phyloP scores from a whole-genome alignment of 108 stramenopile genomes.

The Chaetoceros tenuissimus region DNA sequence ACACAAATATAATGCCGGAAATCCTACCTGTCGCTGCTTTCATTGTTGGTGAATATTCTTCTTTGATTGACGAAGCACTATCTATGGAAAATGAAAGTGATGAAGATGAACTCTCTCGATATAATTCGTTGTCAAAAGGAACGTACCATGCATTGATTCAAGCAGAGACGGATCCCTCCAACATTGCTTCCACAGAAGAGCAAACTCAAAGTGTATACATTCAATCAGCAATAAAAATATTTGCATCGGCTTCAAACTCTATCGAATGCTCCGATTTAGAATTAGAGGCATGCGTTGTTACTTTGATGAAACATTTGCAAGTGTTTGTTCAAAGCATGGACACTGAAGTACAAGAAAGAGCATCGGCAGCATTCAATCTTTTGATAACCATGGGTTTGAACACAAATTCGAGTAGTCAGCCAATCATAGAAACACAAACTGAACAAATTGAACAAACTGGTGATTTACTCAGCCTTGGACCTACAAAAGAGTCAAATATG shows the following conservation, averaged over 20 bases:
- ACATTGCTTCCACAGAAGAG: conserved; percentile 29
- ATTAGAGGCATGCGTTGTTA: conserved; percentile 41
- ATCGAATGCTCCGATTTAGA: conserved; percentile 35
- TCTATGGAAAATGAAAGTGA: conserved; percentile 34
- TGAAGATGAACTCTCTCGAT: conserved; percentile 23
- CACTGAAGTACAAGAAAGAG: conserved; percentile 90
- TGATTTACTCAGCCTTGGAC: not conserved
- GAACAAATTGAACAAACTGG: not conserved
- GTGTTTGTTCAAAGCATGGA: conserved; percentile 55
- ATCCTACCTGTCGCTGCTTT: conserved; percentile 88
- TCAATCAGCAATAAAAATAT: conserved; percentile 84
- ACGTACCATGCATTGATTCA: conserved; percentile 62
- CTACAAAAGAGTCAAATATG: conserved; percentile 3
- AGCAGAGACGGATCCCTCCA: conserved; percentile 50
- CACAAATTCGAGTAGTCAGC: conserved; percentile 10
- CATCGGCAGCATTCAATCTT: conserved; percentile 54
- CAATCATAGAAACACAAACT: not conserved
- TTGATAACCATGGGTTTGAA: conserved; percentile 15
- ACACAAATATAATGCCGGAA: conserved; percentile 49
- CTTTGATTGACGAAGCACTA: conserved; percentile 53
- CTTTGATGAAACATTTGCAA: conserved; percentile 34
- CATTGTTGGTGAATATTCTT: conserved; percentile 94
- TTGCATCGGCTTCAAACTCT: conserved; percentile 64
- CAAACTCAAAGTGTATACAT: conserved; percentile 79
- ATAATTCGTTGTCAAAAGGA: conserved; percentile 39